A percentile compares a stretch with the other conserved stretches of the same genome.
Conservation (phyloP, 1,284 basidiomycete genomes). For the Clitocybe nebularis region DNA sequence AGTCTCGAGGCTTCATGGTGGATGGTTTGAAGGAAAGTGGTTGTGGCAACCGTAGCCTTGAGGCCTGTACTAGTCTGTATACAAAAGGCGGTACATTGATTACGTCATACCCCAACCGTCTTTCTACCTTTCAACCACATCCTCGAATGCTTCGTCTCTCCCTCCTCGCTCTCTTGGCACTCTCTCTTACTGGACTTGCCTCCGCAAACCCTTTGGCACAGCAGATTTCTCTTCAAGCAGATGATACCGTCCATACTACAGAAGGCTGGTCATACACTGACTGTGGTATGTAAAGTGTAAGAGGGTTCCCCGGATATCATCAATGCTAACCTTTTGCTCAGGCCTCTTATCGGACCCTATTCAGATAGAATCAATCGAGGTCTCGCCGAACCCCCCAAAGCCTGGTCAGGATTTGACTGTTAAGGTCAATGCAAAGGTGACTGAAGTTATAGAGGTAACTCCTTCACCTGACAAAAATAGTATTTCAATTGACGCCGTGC, state of each 20-base stretch:
- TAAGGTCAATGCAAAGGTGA: slow-evolving; percentile 61
- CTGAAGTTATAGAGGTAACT: slow-evolving; percentile 62
- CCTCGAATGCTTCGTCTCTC: slow-evolving; percentile 40
- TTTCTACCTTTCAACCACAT: slow-evolving; percentile 4
- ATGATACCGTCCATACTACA: slow-evolving; percentile 30
- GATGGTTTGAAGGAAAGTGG: slow-evolving; percentile 12
- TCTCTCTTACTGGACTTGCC: slow-evolving; percentile 30
- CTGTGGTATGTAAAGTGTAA: slow-evolving; percentile 49
- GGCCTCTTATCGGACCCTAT: slow-evolving; percentile 41
- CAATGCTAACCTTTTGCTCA: too few relatives aligned
- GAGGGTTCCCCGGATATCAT: too few relatives aligned
- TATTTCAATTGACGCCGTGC: slow-evolving; percentile 2
- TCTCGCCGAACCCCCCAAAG: slow-evolving; percentile 79
- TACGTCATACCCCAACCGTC: not conserved
- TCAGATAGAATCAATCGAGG: slow-evolving; percentile 60
- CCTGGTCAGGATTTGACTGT: slow-evolving; percentile 84
- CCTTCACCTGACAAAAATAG: not conserved
- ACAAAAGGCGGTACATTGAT: too few relatives aligned
- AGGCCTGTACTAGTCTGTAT: too few relatives aligned
- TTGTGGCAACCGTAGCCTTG: slow-evolving; percentile 6
- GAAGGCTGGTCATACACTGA: slow-evolving; percentile 50
- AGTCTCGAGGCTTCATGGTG: slow-evolving; percentile 65
- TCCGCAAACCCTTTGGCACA: slow-evolving; percentile 31
- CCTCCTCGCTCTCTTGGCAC: slow-evolving; percentile 28
- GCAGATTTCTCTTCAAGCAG: slow-evolving; percentile 36